Evolutionary conservation across 768 basidiomycete species (phyloP).

Genomic region (Pisolithus albus): DNA sequence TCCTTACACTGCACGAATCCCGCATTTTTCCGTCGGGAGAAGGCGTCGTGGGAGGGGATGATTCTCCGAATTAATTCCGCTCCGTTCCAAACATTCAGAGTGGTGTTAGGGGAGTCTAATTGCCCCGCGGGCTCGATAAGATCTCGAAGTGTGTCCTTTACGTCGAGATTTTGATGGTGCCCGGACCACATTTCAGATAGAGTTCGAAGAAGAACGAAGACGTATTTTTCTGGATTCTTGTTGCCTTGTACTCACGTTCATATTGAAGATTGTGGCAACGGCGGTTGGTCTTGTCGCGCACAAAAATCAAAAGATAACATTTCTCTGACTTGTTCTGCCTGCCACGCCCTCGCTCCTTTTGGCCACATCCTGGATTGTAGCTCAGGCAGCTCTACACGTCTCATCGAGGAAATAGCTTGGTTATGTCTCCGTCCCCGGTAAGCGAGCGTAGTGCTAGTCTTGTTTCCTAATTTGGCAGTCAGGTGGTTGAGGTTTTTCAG

Average conservation of each 20-base stretch:
- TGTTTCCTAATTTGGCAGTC: slow-evolving; percentile 24
- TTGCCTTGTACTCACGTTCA: slow-evolving; percentile 2
- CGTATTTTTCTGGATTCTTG: slow-evolving; percentile 12
- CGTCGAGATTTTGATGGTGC: no score
- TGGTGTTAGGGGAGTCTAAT: no score
- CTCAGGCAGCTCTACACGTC: slow-evolving; percentile 8
- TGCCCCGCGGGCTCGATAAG: no score
- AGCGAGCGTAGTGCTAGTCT: slow-evolving; percentile 16
- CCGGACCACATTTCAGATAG: background rate
- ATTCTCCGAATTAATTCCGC: no score
- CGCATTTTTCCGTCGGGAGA: no score
- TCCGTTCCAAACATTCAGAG: no score
- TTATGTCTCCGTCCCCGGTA: slow-evolving; percentile 10
- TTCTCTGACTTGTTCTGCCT: background rate
- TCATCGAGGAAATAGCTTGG: background rate
- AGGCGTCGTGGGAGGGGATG: no score
- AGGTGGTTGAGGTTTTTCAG: slow-evolving; percentile 29
- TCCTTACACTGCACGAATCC: no score
- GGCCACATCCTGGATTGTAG: slow-evolving; percentile 4
- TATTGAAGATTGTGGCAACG: slow-evolving; percentile 2
- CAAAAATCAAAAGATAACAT: background rate
- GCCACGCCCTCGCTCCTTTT: background rate
- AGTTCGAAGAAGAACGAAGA: slow-evolving; percentile 1
- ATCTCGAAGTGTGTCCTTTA: no score
- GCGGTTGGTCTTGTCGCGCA: background rate